These are phyloP conservation scores for Brassica incana DNA, from an alignment of 345 rosid genomes.

Conservation along the genomic window DNA sequence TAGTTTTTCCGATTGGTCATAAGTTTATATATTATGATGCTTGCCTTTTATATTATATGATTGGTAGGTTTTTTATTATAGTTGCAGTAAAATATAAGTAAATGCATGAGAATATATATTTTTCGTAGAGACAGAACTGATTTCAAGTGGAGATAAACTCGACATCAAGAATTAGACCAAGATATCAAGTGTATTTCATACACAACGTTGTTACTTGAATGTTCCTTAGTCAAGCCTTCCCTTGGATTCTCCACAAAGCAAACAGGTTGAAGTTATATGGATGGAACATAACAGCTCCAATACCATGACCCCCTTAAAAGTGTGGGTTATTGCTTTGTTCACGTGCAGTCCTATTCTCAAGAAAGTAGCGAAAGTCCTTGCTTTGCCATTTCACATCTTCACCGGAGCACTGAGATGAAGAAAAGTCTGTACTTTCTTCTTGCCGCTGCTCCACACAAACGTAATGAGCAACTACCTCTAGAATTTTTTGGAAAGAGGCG, in stretches of 20 bases:
- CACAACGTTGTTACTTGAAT: neutral
- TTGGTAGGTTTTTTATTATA: no score
- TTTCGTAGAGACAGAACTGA: no score
- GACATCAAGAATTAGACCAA: neutral
- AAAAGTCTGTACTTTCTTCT: slow-evolving; percentile 56
- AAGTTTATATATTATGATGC: no score
- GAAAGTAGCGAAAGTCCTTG: slow-evolving; percentile 60
- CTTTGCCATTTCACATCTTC: slow-evolving; percentile 75
- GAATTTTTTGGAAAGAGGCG: no score
- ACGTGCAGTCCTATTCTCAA: slow-evolving; percentile 71
- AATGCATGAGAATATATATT: no score
- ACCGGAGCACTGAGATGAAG: slow-evolving; percentile 66
- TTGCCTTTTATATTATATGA: no score
- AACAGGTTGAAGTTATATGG: neutral
- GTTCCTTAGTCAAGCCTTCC: neutral
- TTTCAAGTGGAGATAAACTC: no score
- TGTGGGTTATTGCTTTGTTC: neutral
- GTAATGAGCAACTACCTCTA: no score
- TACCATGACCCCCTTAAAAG: neutral
- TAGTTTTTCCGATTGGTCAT: no score
- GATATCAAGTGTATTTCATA: neutral
- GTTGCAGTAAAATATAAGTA: no score
- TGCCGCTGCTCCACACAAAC: slow-evolving; percentile 7
- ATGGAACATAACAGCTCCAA: neutral
- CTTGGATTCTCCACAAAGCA: neutral